Evolutionary conservation across 1,284 basidiomycete species (phyloP).

Genomic region (Puccinia horiana): DNA sequence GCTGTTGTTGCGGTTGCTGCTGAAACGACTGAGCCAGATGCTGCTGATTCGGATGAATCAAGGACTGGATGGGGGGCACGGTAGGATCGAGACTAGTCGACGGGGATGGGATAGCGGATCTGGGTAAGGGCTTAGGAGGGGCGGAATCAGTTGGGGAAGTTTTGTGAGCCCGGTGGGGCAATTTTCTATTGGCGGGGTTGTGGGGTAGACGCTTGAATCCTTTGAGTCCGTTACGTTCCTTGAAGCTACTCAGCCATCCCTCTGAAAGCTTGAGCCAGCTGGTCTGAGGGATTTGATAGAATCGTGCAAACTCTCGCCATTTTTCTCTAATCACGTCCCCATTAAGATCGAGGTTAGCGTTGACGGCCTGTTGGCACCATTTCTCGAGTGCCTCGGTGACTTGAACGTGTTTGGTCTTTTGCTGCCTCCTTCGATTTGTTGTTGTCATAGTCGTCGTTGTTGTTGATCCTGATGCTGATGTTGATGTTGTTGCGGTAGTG

Average conservation of each 20-base stretch:
- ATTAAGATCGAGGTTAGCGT: background rate
- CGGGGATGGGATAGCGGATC: background rate
- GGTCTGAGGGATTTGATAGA: background rate
- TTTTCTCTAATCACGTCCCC: slow-evolving; percentile 34
- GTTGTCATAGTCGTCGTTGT: background rate
- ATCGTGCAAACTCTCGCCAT: slow-evolving; percentile 28
- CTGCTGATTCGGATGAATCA: background rate
- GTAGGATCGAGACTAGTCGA: background rate
- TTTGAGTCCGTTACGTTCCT: slow-evolving; percentile 36
- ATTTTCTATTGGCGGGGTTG: background rate
- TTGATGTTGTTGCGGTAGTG: background rate
- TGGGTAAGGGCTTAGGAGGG: background rate
- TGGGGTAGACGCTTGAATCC: slow-evolving; percentile 31
- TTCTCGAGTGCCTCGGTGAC: slow-evolving; percentile 36
- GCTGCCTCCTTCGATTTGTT: slow-evolving; percentile 23
- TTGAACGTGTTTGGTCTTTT: slow-evolving; percentile 38
- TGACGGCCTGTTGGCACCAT: slow-evolving; percentile 25
- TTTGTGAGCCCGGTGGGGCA: too few relatives aligned
- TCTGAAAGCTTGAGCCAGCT: slow-evolving; percentile 24
- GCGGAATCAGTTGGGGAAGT: too few relatives aligned
- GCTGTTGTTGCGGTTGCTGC: background rate
- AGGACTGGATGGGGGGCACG: background rate
- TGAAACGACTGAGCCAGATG: background rate
- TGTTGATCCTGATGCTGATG: too few relatives aligned
- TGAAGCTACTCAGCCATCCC: slow-evolving; percentile 29